Percentiles rank a stretch among this genome's conserved stretches.
phyloP scores from a whole-genome alignment of 2,329 filamentous ascomycete genomes.

The Zasmidium citrigriseum region DNA sequence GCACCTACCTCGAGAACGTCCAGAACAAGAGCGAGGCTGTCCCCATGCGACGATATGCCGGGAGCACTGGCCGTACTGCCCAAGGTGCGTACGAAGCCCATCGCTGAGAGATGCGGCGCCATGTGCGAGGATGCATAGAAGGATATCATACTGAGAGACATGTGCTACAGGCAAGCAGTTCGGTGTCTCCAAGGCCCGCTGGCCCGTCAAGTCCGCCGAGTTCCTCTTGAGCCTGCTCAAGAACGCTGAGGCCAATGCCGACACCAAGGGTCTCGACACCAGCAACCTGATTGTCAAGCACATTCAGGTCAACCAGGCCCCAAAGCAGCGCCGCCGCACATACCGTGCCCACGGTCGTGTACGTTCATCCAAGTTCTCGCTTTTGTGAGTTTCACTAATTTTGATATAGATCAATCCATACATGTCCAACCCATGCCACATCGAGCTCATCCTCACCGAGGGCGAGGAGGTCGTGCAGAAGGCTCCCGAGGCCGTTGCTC shows the following conservation, averaged over 20 bases:
- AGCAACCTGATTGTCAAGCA: constrained; percentile 98
- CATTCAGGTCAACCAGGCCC: constrained; percentile 99
- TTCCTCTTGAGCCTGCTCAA: constrained; percentile 96
- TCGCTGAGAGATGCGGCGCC: constrained; percentile 34
- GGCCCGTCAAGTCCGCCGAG: constrained; percentile 98
- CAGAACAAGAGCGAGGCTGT: constrained; percentile 96
- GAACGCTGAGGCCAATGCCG: constrained; percentile 96
- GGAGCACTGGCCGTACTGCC: constrained; percentile 90
- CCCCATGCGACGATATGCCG: constrained; percentile 96
- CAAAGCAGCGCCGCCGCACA: constrained; percentile 97
- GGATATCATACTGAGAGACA: constrained; percentile 31
- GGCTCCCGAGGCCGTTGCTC: constrained; percentile 67
- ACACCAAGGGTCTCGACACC: constrained; percentile 96
- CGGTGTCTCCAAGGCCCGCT: constrained; percentile 96
- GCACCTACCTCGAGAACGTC: constrained; percentile 98
- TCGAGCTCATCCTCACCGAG: constrained; percentile 99
- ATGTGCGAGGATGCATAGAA: constrained; percentile 40
- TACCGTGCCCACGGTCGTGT: constrained; percentile 99
- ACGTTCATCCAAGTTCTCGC: constrained; percentile 56
- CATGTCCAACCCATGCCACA: constrained; percentile 99
- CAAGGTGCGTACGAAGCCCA: constrained; percentile 75
- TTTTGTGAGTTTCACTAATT: neutral
- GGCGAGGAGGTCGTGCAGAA: constrained; percentile 95
- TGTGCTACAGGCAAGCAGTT: constrained; percentile 84
- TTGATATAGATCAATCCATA: constrained; percentile 90